A percentile compares a stretch with the other conserved stretches of the same genome.
Conservation (phyloP, 2,329 filamentous ascomycete genomes). For the Aplosporella prunicola region DNA sequence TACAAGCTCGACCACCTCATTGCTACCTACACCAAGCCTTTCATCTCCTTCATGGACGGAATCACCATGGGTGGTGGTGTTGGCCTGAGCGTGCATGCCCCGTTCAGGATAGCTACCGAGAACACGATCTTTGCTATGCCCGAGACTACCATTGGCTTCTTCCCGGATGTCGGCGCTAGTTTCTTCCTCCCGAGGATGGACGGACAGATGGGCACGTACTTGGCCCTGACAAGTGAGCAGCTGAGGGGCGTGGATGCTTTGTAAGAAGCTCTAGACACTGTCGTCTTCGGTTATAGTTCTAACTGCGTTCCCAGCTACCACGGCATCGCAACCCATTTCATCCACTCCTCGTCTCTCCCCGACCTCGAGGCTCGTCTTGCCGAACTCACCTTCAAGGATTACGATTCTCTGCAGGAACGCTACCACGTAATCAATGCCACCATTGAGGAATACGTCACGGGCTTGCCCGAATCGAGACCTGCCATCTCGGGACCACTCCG, state of each 20-base stretch:
- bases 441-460: conserved; percentile 84
- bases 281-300: neutral
- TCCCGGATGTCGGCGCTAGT: conserved; percentile 92
- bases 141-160: conserved; percentile 96
- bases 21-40: conserved; percentile 86
- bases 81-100: conserved; percentile 86
- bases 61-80: conserved; percentile 98
- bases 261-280: conserved; percentile 12
- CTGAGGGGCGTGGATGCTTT: conserved; percentile 77
- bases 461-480: conserved; percentile 54
- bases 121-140: conserved; percentile 96
- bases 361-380: conserved; percentile 75
- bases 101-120: conserved; percentile 93
- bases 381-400: conserved; percentile 81
- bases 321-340: conserved; percentile 89
- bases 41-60: conserved; percentile 92
- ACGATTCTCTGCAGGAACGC: conserved; percentile 52
- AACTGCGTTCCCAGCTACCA: conserved; percentile 46
- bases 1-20: conserved; percentile 95
- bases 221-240: conserved; percentile 81
- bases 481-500: conserved; percentile 60
- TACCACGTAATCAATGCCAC: conserved; percentile 70
- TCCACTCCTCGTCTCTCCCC: conserved; percentile 80
- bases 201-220: conserved; percentile 78
- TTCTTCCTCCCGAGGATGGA: conserved; percentile 92